Base-by-base conservation (phyloP, 257 asterid species). In the Datura wrightii region DNA sequence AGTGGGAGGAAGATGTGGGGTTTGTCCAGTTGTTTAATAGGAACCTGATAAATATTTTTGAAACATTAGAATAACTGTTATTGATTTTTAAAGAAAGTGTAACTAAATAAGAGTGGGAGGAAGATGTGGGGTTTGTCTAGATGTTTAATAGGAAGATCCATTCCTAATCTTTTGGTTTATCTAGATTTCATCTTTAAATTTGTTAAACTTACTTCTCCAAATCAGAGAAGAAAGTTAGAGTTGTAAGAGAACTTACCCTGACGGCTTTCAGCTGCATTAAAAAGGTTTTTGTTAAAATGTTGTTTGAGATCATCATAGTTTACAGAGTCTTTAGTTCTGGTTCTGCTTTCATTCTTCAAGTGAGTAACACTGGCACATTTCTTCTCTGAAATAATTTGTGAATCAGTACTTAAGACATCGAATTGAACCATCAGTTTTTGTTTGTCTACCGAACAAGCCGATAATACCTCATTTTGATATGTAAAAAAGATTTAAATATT, bases 221-320 rank as follows among this genome's bases (percentile, higher is more conserved):
- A 24, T 24, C 1, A 24, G 31, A 24, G 31, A 24, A 24, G 31
- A 24, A 24, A 24, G 31, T 24, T 24, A 24, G 31, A 24, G 31
- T 24, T 24, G 31, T 24, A 24, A 0, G 10, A 34, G 1, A 34
- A 50, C 46, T 8, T 78, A 78, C 63, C 58, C 31, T 78, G 63
- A 52, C 52, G 82, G 82, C 46, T 52, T 78, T 78, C 63, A 78
- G 82, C 82, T 52, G 82, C 82, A 78, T 78, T 63, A 6, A 48
- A 78, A 53, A 78, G 15, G 82, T 52, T 78, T 52, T 78, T 78
- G 63, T 78, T 56, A 50, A 78, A 78, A 78, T 52, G 82, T 3
- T 31, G 82, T 78, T 78, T 78, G 63, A 78, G 62, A 78, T 52
- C 82, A 78, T 78, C 82, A 52, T 52, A 52, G 46, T 14, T 78